Conservation (phyloP, 2,329 filamentous ascomycete genomes). For the Chaetomium sp. region DNA sequence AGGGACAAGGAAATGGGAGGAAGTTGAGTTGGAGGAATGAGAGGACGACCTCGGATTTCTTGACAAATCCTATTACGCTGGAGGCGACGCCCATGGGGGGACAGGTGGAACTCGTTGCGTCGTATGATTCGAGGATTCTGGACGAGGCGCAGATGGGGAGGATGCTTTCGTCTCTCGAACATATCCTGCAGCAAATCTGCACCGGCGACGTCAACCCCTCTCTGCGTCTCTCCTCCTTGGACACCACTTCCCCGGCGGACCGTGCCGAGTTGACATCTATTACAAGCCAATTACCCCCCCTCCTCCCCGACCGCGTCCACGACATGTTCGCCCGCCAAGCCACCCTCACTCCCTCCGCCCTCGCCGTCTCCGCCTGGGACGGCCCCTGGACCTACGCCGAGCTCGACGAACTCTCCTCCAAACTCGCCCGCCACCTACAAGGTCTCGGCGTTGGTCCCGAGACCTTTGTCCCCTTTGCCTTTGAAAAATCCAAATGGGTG, state of each 20-base stretch:
- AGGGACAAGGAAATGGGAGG: too few relatives aligned
- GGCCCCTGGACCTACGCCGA: constrained; percentile 16
- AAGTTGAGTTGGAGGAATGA: constrained; percentile 4
- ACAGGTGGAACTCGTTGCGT: constrained; percentile 1
- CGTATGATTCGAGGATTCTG: constrained; percentile 8
- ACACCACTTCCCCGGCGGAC: constrained; percentile 37
- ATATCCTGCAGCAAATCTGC: constrained; percentile 6
- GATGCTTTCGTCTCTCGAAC: constrained; percentile 5
- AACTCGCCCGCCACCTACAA: constrained; percentile 14
- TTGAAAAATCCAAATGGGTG: constrained; percentile 23
- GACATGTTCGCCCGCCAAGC: constrained; percentile 1
- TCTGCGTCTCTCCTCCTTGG: constrained; percentile 28
- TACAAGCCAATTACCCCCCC: background rate
- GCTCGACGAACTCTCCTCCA: constrained; percentile 12
- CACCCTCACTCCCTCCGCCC: background rate
- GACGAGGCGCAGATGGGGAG: constrained; percentile 2
- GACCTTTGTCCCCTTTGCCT: constrained; percentile 17
- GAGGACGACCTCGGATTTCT: constrained; percentile 7
- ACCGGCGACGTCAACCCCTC: background rate
- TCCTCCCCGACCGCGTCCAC: constrained; percentile 3
- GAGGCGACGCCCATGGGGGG: constrained; percentile 3
- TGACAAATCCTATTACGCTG: constrained; percentile 8
- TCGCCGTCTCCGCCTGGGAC: constrained; percentile 19
- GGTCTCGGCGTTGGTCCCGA: constrained; percentile 18
- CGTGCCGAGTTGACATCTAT: constrained; percentile 30